phyloP scores from a whole-genome alignment of 2,329 filamentous ascomycete genomes.

The Colletotrichum theobromicola region DNA sequence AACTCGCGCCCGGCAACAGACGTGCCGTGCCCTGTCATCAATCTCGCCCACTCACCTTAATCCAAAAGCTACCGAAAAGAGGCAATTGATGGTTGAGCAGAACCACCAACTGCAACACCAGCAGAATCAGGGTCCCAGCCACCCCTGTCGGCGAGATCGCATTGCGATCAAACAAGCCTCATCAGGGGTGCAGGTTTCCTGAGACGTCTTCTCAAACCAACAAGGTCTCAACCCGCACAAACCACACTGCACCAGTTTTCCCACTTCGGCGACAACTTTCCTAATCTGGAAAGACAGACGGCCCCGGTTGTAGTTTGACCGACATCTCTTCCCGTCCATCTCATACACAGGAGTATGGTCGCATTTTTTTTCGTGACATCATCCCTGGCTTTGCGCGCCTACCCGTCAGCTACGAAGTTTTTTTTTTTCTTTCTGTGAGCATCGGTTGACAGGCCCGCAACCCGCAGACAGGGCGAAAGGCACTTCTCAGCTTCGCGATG shows the following conservation, averaged over 20 bases:
- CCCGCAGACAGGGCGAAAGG: neutral
- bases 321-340: neutral
- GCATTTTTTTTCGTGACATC: neutral
- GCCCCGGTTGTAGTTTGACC: neutral
- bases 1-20: neutral
- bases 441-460: neutral
- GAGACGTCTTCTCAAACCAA: constrained; percentile 19
- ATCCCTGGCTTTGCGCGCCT: neutral
- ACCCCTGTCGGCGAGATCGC: neutral
- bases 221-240: constrained; percentile 6
- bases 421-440: neutral
- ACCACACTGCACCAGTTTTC: neutral
- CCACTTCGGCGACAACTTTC: neutral
- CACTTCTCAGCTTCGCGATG: neutral
- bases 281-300: neutral
- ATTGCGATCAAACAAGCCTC: constrained; percentile 20
- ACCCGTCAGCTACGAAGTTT: neutral
- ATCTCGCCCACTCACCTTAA: neutral
- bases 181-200: constrained; percentile 10
- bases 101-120: neutral
- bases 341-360: constrained; percentile 3
- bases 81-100: neutral
- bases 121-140: neutral
- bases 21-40: neutral
- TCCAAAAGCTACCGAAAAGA: neutral